phyloP scores from a whole-genome alignment of 768 basidiomycete species.

The Daedaleopsis sinensis region DNA sequence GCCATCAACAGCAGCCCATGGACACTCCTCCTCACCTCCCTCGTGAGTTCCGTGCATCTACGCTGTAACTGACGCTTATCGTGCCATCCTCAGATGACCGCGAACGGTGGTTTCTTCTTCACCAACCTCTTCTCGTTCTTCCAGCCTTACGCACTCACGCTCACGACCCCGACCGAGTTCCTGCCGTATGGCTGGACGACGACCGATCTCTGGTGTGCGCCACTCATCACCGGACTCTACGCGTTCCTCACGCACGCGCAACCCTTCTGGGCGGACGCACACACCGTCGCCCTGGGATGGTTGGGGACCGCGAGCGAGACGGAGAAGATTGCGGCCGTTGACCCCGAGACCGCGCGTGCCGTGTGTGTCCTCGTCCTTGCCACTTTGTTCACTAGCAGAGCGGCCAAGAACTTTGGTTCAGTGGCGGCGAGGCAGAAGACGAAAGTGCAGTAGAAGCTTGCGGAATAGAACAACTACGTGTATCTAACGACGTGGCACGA shows the following conservation, averaged over 20 bases:
- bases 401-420: slow-evolving; percentile 62
- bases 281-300: slow-evolving; percentile 48
- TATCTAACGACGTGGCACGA: too few species aligned
- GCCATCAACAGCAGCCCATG: slow-evolving; percentile 68
- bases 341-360: slow-evolving; percentile 68
- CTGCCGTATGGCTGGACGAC: slow-evolving; percentile 84
- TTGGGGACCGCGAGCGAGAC: slow-evolving; percentile 43
- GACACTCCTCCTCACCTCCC: slow-evolving; percentile 72
- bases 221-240: slow-evolving; percentile 75
- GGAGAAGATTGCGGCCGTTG: slow-evolving; percentile 47
- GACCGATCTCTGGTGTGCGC: slow-evolving; percentile 85
- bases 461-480: too few species aligned
- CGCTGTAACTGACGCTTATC: background rate
- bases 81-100: slow-evolving; percentile 49
- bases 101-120: slow-evolving; percentile 84
- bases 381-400: slow-evolving; percentile 61
- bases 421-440: slow-evolving; percentile 16
- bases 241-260: slow-evolving; percentile 86
- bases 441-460: slow-evolving; percentile 26
- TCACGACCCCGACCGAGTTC: slow-evolving; percentile 82
- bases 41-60: slow-evolving; percentile 47
- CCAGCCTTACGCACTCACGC: slow-evolving; percentile 64
- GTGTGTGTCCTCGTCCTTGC: slow-evolving; percentile 70
- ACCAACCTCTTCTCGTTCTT: slow-evolving; percentile 75
- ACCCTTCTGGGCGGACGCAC: slow-evolving; percentile 75